phyloP scores from a whole-genome alignment of 352 stramenopile species.

The Phytopythium kandeliae region DNA sequence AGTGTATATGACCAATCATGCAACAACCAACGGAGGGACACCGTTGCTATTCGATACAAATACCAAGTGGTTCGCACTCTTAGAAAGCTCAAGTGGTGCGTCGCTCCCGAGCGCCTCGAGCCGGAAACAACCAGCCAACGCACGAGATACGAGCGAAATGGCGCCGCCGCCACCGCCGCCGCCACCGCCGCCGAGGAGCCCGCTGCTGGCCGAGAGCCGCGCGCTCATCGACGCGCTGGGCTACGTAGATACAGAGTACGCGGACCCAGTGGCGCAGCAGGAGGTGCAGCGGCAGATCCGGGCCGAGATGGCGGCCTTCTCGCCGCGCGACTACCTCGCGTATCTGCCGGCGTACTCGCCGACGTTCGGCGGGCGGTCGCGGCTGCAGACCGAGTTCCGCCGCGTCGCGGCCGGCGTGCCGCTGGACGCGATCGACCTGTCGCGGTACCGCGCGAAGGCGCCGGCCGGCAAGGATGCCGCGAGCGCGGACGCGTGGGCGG shows the following conservation, averaged over 20 bases:
- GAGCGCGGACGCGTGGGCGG: slow-evolving; percentile 48
- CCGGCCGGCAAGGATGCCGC: slow-evolving; percentile 30
- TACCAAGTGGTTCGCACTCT: too few relatives aligned
- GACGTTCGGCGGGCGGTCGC: slow-evolving; percentile 40
- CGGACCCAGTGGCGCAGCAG: slow-evolving; percentile 33
- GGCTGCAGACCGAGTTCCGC: slow-evolving; percentile 66
- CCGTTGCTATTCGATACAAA: too few relatives aligned
- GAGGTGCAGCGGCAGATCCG: slow-evolving; percentile 62
- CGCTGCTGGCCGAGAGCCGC: slow-evolving; percentile 54
- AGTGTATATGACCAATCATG: too few relatives aligned
- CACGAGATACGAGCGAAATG: too few relatives aligned
- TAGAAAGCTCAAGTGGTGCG: too few relatives aligned
- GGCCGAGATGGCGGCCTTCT: slow-evolving; percentile 67
- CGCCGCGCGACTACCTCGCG: slow-evolving; percentile 49
- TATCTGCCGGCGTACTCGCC: slow-evolving; percentile 57
- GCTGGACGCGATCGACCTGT: slow-evolving; percentile 68
- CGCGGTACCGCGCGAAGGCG: slow-evolving; percentile 53
- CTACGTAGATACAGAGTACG: slow-evolving; percentile 71
- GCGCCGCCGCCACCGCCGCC: too few relatives aligned
- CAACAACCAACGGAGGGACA: too few relatives aligned
- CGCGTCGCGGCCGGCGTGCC: slow-evolving; percentile 60
- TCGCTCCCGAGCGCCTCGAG: too few relatives aligned
- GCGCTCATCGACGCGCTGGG: slow-evolving; percentile 67
- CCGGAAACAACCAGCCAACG: too few relatives aligned
- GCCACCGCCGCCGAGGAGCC: slow-evolving; percentile 36